Conservation (phyloP, 306 rosid genomes). For the Inga oerstediana region DNA sequence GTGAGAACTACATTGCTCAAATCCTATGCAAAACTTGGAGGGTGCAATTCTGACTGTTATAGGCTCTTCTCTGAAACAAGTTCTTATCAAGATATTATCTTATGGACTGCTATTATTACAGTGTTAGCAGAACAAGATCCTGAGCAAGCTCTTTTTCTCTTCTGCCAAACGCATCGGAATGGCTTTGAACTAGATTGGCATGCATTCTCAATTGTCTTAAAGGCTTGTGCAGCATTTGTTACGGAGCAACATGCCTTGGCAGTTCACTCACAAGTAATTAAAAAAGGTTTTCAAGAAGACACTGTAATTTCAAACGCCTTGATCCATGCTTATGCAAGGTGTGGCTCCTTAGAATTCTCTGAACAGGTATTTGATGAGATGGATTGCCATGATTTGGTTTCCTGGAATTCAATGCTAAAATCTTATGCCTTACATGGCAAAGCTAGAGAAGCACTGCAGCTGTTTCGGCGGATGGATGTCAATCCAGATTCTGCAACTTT, state of each 20-base stretch:
- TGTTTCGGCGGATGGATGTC: slow-evolving; percentile 57
- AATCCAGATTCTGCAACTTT: slow-evolving; percentile 78
- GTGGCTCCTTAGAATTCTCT: slow-evolving; percentile 72
- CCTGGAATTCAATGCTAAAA: slow-evolving; percentile 93
- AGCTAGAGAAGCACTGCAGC: slow-evolving; percentile 67
- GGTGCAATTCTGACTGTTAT: slow-evolving; percentile 60
- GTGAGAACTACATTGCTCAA: slow-evolving; percentile 71
- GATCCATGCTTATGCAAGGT: slow-evolving; percentile 85
- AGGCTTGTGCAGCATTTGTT: slow-evolving; percentile 78
- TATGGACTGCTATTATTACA: slow-evolving; percentile 82
- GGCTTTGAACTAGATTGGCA: slow-evolving; percentile 68
- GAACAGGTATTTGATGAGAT: slow-evolving; percentile 62
- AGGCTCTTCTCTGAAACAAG: slow-evolving; percentile 67
- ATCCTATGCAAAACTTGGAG: slow-evolving; percentile 71
- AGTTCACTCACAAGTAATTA: slow-evolving; percentile 71
- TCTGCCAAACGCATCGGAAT: slow-evolving; percentile 58
- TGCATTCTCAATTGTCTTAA: slow-evolving; percentile 73
- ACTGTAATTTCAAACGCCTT: slow-evolving; percentile 71
- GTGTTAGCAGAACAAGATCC: slow-evolving; percentile 73
- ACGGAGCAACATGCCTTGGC: slow-evolving; percentile 59
- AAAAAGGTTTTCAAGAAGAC: slow-evolving; percentile 65
- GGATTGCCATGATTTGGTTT: slow-evolving; percentile 59
- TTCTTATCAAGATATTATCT: slow-evolving; percentile 62
- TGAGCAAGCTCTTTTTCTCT: slow-evolving; percentile 67
- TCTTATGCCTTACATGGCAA: slow-evolving; percentile 79